Evolutionary conservation across 352 stramenopile genomes (phyloP).

Genomic region (Elongisporangium senticosum): DNA sequence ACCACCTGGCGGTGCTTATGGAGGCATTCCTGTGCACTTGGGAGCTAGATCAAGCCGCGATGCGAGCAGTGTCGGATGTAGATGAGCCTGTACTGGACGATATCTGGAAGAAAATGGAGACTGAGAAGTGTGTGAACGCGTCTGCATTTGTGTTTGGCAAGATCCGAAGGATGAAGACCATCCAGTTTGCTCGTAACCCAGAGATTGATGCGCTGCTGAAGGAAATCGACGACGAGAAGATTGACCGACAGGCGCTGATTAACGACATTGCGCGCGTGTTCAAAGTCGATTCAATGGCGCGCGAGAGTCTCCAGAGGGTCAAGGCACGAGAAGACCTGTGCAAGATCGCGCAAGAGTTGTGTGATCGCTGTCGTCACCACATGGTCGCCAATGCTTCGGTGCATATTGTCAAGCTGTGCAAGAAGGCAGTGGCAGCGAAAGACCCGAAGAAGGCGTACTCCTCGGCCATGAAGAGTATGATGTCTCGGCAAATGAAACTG

Average conservation of each 20-base stretch:
- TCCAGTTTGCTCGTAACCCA: slow-evolving; percentile 58
- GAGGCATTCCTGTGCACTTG: slow-evolving; percentile 82
- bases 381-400: slow-evolving; percentile 83
- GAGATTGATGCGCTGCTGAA: slow-evolving; percentile 53
- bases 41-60: slow-evolving; percentile 66
- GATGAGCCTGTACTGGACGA: slow-evolving; percentile 70
- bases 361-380: slow-evolving; percentile 67
- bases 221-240: slow-evolving; percentile 54
- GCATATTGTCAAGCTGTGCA: slow-evolving; percentile 75
- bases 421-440: slow-evolving; percentile 61
- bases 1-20: slow-evolving; percentile 53
- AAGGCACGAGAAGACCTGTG: slow-evolving; percentile 51
- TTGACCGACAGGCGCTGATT: slow-evolving; percentile 46
- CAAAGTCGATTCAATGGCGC: slow-evolving; percentile 76
- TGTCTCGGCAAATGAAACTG: slow-evolving; percentile 81
- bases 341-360: slow-evolving; percentile 72
- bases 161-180: slow-evolving; percentile 57
- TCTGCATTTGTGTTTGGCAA: slow-evolving; percentile 73
- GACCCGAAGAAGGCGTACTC: slow-evolving; percentile 82
- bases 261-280: slow-evolving; percentile 66
- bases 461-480: slow-evolving; percentile 83
- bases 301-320: slow-evolving; percentile 61
- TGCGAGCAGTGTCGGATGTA: slow-evolving; percentile 68
- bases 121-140: slow-evolving; percentile 52
- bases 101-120: slow-evolving; percentile 82